Base-by-base conservation (phyloP, 495 filamentous ascomycete species). In the Penicillium bovifimosum region DNA sequence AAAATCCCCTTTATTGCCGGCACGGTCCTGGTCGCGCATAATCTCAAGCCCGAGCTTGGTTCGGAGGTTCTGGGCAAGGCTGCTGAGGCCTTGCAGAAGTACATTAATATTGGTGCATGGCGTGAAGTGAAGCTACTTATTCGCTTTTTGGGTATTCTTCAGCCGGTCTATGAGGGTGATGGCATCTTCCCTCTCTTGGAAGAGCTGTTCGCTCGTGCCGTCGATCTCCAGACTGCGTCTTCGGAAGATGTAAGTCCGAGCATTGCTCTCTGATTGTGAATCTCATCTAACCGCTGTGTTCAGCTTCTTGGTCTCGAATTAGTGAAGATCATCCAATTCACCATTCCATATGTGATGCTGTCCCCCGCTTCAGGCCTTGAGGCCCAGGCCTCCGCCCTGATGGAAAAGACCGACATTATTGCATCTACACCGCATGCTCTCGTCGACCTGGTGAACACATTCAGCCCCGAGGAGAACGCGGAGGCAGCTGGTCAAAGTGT, bases 1-100 rank as follows among this genome's bases (percentile, higher is more conserved):
- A 96, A 96, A 73, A 92, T 90, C 46, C 95, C 93, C 2, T 96
- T 96, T 65, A 77, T 93, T 46, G 91, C 90, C 26, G 86, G 86
- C 20, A 82, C 91, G 3, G 76, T 91, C 26, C 75, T 96, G 42
- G 79, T 87, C 39, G 75, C 82, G 51, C 93, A 96, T 70, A 76
- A 78, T 31, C 69, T 85, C 52, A 88, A 87, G 49, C 77, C 83
- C 17, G 86, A 92, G 54, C 72, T 93, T 32, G 78, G 83, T 26
- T 72, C 77, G 35, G 81, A 91, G 41, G 63, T 92, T 11, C 68
- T 96, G 29, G 73, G 66, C 32, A 82, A 80, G 59, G 76, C 84
- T 38, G 78, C 76, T 4, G 68, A 62, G 24, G 70, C 71, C 32
- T 65, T 83, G 35, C 84, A 92, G 59, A 70, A 77, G 39, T 77